Base-by-base conservation (phyloP, 495 filamentous ascomycete genomes). In the Podospora sp. region DNA sequence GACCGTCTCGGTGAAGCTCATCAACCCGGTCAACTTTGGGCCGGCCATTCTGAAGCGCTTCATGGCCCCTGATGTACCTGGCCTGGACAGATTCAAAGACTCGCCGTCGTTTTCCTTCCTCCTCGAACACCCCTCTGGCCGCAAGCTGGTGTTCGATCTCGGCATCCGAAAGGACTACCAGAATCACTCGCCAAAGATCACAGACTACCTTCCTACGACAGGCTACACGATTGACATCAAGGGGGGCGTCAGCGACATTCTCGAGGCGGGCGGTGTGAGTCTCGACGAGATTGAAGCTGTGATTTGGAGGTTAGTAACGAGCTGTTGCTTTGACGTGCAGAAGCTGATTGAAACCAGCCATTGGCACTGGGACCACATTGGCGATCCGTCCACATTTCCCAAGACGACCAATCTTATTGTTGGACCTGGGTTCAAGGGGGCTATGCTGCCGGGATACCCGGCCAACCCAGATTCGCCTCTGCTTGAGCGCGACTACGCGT, bases 311-410 rank as follows among this genome's bases (percentile, higher is more conserved):
- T 33, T 33, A 33, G 3, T 33, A 3, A 33, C 3, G 29, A 3
- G 8, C 29, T 33, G 29, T 33, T 33, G 29, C 29, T 33, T 33
- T 33, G 4, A 33, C 29, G 29, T 33, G 8, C 8, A 33, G 29
- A 8, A 8, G 29, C 29, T 33, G 29, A 33, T 33, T 8, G 29
- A 33, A 8, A 33, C 29, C 29, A 83, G 62, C 40, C 83, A 85
- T 63, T 73, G 70, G 53, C 85, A 86, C 65, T 83, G 78, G 69
- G 84, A 86, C 65, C 85, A 86, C 68, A 77, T 80, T 35, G 82
- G 86, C 51, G 84, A 87, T 59, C 79, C 81, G 0, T 81, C 81
- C 0, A 77, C 69, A 3, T 88, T 87, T 67, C 81, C 80, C 0
- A n/a, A 78, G 0, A 76, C 73, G 9, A 86, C 85, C 0, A 74